Evolutionary conservation across 495 filamentous ascomycete species (phyloP).

Genomic region (Penicillium roqueforti): DNA sequence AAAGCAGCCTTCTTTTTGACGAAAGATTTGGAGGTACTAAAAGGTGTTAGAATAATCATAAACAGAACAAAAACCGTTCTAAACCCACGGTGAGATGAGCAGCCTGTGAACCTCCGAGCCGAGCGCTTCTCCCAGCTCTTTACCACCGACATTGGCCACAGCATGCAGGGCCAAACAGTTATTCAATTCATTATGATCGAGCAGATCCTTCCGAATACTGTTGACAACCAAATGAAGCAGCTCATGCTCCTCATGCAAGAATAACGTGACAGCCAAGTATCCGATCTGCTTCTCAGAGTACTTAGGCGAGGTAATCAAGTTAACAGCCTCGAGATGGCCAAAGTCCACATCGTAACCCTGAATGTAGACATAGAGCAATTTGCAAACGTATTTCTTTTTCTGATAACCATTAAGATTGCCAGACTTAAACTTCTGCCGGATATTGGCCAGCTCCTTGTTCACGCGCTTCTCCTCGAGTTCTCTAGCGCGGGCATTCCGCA

Average conservation of each 20-base stretch:
- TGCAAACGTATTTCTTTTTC: slow-evolving; percentile 99
- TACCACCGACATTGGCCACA: slow-evolving; percentile 94
- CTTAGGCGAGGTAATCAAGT: slow-evolving; percentile 91
- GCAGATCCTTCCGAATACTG: slow-evolving; percentile 93
- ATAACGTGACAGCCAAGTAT: slow-evolving; percentile 94
- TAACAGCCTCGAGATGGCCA: slow-evolving; percentile 96
- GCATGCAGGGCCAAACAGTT: slow-evolving; percentile 98
- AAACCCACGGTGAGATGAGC: slow-evolving; percentile 86
- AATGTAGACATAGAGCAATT: slow-evolving; percentile 99
- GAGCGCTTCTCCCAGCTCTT: slow-evolving; percentile 95
- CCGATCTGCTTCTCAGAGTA: slow-evolving; percentile 99
- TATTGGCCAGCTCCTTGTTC: slow-evolving; percentile 99
- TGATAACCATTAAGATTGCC: slow-evolving; percentile 91
- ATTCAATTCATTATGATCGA: slow-evolving; percentile 93
- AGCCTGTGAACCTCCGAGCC: slow-evolving; percentile 90
- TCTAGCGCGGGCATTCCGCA: slow-evolving; percentile 89
- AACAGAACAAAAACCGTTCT: neutral
- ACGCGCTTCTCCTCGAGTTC: slow-evolving; percentile 98
- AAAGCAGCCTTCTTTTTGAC: slow-evolving; percentile 99
- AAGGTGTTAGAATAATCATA: slow-evolving; percentile 14
- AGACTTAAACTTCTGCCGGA: slow-evolving; percentile 73
- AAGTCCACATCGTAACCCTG: slow-evolving; percentile 99
- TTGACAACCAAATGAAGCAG: slow-evolving; percentile 95
- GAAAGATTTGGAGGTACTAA: slow-evolving; percentile 90
- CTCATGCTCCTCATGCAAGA: slow-evolving; percentile 96